Conservation (phyloP, 176 grass and related monocot species). For the Pontederia crassipes region DNA sequence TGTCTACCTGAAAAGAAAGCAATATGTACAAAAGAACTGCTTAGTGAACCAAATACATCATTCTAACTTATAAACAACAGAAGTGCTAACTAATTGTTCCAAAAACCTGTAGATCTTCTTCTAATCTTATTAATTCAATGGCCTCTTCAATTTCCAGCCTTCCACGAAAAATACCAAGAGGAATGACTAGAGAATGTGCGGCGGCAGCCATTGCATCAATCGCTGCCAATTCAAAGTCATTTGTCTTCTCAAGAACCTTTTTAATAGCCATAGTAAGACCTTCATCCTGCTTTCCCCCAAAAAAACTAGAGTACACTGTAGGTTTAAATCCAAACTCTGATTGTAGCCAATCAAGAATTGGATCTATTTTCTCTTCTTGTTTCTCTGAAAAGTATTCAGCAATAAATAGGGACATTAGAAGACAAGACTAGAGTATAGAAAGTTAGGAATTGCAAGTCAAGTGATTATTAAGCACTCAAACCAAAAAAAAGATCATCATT, state of each 20-base stretch:
- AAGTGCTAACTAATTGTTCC: background rate
- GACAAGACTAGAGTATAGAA: background rate
- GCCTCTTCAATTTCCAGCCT: conserved; percentile 72
- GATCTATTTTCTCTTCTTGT: conserved; percentile 84
- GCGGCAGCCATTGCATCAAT: conserved; percentile 92
- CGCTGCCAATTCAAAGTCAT: conserved; percentile 59
- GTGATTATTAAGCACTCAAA: too few species aligned
- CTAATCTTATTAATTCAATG: conserved; percentile 79
- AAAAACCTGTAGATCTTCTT: conserved; percentile 87
- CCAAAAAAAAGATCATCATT: too few species aligned
- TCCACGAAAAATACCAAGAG: conserved; percentile 59
- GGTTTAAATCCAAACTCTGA: conserved; percentile 77
- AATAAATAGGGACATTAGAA: conserved; percentile 12
- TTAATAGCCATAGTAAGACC: conserved; percentile 50
- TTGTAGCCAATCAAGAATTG: conserved; percentile 71
- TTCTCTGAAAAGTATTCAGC: conserved; percentile 38
- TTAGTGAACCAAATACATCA: conserved; percentile 13
- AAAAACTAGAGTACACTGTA: conserved; percentile 49
- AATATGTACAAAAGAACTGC: conserved; percentile 5
- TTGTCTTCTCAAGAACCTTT: conserved; percentile 47
- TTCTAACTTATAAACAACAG: background rate
- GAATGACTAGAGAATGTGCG: conserved; percentile 84
- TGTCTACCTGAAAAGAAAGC: conserved; percentile 44
- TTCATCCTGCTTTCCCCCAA: conserved; percentile 74
- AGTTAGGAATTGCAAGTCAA: background rate